Evolutionary conservation across 106 monocot species (phyloP).

Genomic region (Xerophyta viscosa): DNA sequence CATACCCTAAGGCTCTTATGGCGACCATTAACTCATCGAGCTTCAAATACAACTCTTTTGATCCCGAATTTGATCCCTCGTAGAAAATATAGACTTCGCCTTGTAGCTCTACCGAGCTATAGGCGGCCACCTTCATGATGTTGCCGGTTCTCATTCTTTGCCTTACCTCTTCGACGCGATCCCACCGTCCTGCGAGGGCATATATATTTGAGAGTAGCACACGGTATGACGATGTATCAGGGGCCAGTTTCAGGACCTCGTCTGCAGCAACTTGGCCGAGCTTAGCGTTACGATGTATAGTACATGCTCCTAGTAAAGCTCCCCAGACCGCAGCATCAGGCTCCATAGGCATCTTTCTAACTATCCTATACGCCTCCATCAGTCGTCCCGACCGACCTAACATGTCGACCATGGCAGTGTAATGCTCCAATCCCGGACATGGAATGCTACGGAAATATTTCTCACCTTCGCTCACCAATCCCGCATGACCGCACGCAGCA

Average conservation of each 20-base stretch:
- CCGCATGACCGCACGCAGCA: conserved; percentile 20
- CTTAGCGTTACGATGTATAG: conserved; percentile 1
- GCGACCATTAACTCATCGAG: conserved; percentile 7
- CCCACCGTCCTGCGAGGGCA: conserved; percentile 16
- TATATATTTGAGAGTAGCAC: conserved; percentile 26
- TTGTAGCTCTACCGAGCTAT: conserved; percentile 22
- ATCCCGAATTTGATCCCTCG: conserved; percentile 17
- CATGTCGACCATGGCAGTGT: conserved; percentile 14
- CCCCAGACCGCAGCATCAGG: conserved; percentile 17
- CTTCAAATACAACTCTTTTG: conserved; percentile 6
- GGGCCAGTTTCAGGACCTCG: conserved; percentile 11
- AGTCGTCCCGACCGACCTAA: conserved; percentile 9
- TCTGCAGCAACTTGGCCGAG: conserved; percentile 22
- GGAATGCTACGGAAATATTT: conserved; percentile 1
- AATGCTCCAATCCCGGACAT: conserved; percentile 8
- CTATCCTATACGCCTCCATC: conserved; percentile 6
- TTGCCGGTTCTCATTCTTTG: conserved; percentile 10
- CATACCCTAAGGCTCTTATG: conserved; percentile 11
- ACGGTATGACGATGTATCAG: conserved; percentile 12
- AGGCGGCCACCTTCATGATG: conserved; percentile 13
- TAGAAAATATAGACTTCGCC: conserved; percentile 21
- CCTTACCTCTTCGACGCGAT: conserved; percentile 14
- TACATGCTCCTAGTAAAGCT: conserved; percentile 15
- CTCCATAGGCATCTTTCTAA: conserved; percentile 7
- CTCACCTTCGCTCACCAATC: conserved; percentile 20